These are phyloP conservation scores for Hymenoscyphus albidus DNA, from an alignment of 2,329 filamentous ascomycete genomes.

Conservation along the genomic window DNA sequence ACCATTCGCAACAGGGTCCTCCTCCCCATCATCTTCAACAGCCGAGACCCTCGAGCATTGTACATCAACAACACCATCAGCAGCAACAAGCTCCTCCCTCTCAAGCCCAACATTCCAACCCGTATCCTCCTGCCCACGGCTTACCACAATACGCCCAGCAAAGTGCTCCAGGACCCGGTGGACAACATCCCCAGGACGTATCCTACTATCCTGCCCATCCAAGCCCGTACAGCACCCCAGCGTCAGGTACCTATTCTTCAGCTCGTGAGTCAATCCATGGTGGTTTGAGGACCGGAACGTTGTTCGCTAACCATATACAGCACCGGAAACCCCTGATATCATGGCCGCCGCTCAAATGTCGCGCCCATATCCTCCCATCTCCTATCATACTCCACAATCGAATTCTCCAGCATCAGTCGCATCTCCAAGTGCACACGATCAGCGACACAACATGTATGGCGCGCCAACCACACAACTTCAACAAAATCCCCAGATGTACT, in stretches of 20 bases:
- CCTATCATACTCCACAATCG: conserved; percentile 90
- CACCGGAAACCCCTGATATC: conserved; percentile 58
- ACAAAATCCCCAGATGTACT: conserved; percentile 78
- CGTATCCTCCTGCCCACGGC: conserved; percentile 64
- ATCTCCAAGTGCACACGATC: conserved; percentile 83
- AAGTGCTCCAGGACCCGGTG: conserved; percentile 56
- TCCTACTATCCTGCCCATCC: conserved; percentile 79
- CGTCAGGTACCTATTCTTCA: conserved; percentile 79
- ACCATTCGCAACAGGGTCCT: conserved; percentile 70
- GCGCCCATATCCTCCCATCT: conserved; percentile 76
- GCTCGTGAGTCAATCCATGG: conserved; percentile 57
- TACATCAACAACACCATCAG: conserved; percentile 62
- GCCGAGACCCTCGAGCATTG: conserved; percentile 66
- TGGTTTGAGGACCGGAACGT: conserved; percentile 2
- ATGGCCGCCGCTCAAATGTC: conserved; percentile 67
- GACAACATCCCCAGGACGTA: conserved; percentile 61
- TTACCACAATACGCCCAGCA: conserved; percentile 63
- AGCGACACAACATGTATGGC: conserved; percentile 75
- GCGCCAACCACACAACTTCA: conserved; percentile 75
- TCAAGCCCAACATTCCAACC: conserved; percentile 58
- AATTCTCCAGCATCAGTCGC: conserved; percentile 92
- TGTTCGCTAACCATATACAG: conserved; percentile 23
- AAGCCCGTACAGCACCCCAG: conserved; percentile 77
- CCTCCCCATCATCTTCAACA: conserved; percentile 63
- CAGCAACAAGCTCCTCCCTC: conserved; percentile 57